Evolutionary conservation across 225 moss, liverwort and hornwort species (phyloP).

Genomic region (Climacium dendroides): DNA sequence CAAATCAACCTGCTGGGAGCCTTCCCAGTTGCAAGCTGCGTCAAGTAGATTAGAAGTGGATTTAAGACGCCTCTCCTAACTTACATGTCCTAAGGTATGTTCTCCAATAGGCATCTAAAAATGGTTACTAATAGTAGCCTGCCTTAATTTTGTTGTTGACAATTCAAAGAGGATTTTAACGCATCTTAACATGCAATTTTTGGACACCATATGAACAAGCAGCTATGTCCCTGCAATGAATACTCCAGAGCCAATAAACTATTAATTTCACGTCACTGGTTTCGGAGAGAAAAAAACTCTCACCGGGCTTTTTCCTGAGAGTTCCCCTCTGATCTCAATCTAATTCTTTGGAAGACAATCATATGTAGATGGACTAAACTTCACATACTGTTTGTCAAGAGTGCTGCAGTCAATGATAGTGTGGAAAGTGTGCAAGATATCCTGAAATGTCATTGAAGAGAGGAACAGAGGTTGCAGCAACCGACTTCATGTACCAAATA

Average conservation of each 20-base stretch:
- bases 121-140: background rate
- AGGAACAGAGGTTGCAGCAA: background rate
- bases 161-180: background rate
- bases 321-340: background rate
- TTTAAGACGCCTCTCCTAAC: too few relatives aligned
- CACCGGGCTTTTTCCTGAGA: too few relatives aligned
- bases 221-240: background rate
- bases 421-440: background rate
- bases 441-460: background rate
- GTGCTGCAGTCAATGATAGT: background rate
- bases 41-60: background rate
- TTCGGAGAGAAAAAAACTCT: background rate
- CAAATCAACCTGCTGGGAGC: background rate
- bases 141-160: background rate
- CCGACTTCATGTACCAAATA: background rate
- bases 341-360: background rate
- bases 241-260: background rate
- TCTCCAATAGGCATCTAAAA: background rate
- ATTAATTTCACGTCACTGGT: too few relatives aligned
- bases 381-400: background rate
- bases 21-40: background rate
- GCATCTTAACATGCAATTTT: background rate
- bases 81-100: background rate
- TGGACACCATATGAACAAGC: background rate
- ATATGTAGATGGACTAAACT: background rate